Evolutionary conservation across 2,329 filamentous ascomycete genomes (phyloP), one percentile per base, ranked within the genome.

Genomic region (Zelopaecilomyces penicillatus): DNA sequence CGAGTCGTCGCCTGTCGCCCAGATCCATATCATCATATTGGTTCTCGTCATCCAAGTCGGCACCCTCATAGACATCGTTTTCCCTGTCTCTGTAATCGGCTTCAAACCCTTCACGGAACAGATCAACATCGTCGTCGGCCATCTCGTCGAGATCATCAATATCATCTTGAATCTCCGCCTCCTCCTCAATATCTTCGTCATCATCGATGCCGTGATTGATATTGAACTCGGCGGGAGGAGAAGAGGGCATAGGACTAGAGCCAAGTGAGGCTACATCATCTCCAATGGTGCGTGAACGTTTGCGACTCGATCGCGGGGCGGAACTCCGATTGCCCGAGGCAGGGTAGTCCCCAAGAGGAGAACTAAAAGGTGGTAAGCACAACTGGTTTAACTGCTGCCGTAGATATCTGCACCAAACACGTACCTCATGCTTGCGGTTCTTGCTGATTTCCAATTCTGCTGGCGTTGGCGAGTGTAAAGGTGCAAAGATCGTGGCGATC

Each of bases 251-350:
- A 5, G 78, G 78, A 52, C 78, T 82, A 3, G 78, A 82, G 30
- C 70, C 75, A 9, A 66, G 63, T 8, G 66, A 70, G 30, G 70
- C 66, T 30, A 62, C 69, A 64, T 79, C 74, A 48, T 71, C 73
- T 39, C 66, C 74, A 42, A 65, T 68, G 11, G 67, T 67, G 46
- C 76, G 74, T 32, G 75, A 69, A 40, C 77, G 74, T 60, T 81
- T 80, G 54, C 76, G 74, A 57, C 63, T 73, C 38, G 67, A 63
- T 44, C 71, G 67, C 39, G 70, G 63, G 37, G 67, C 73, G 28
- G 75, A 63, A 43, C 87, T 87, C 54, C 87, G 81, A 67, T 95
- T 95, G 57, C 83, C 88, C 52, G 89, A 90, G 49, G 83, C 81
- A 73, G 86, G 84, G 67, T 82, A 88, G 55, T 82, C 76, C 65